These are phyloP conservation scores for Nemania abortiva DNA, from an alignment of 2,329 filamentous ascomycete species.

Conservation along the genomic window DNA sequence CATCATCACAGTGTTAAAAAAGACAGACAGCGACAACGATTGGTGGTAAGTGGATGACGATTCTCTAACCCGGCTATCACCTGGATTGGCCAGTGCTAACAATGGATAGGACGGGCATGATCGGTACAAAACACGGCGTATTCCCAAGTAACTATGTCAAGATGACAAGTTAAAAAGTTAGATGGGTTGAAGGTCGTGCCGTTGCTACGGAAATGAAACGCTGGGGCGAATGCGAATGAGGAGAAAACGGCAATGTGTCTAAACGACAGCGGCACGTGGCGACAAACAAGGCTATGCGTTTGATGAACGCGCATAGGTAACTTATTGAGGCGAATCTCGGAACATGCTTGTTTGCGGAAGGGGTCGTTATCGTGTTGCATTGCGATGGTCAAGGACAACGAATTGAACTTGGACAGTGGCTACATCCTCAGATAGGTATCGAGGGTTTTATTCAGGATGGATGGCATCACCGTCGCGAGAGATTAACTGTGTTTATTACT, in stretches of 20 bases:
- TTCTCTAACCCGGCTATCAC: neutral
- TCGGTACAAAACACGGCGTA: slow-evolving; percentile 87
- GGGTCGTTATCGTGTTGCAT: neutral
- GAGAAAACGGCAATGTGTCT: neutral
- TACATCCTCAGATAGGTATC: slow-evolving; percentile 1
- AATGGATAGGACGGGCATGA: slow-evolving; percentile 79
- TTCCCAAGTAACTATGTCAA: slow-evolving; percentile 88
- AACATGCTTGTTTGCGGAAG: neutral
- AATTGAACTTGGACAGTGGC: slow-evolving; percentile 1
- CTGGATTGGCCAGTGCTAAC: slow-evolving; percentile 2
- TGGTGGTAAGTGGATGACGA: slow-evolving; percentile 78
- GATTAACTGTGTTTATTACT: slow-evolving; percentile 17
- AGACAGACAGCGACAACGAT: slow-evolving; percentile 92
- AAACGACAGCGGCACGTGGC: neutral
- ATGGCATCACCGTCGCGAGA: neutral
- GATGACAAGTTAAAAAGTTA: slow-evolving; percentile 60
- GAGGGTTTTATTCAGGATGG: slow-evolving; percentile 6
- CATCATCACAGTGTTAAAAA: slow-evolving; percentile 92
- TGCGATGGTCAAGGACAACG: neutral
- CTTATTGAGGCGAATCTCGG: neutral
- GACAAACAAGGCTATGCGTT: neutral
- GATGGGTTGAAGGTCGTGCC: neutral
- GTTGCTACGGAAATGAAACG: neutral
- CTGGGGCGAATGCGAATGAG: neutral
- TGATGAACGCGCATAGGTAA: neutral